phyloP scores from a whole-genome alignment of 768 basidiomycete genomes.

The Cyclocybe cylindracea region DNA sequence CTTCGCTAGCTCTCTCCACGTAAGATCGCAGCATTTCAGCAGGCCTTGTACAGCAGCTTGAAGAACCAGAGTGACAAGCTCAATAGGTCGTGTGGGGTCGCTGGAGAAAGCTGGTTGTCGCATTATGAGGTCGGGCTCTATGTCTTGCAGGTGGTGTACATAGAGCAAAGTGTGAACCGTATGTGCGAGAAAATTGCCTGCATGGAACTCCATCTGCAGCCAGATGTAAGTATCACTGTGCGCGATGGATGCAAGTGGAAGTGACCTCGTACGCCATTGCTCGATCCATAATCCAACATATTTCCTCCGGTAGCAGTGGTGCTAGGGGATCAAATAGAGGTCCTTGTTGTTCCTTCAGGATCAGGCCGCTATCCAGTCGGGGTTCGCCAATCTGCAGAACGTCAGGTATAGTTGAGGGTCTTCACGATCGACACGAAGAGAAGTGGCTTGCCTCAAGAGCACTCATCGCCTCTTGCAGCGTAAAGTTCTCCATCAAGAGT shows the following conservation, averaged over 20 bases:
- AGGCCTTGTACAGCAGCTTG: conserved; percentile 66
- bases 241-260: conserved; percentile 2
- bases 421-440: conserved; percentile 4
- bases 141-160: conserved; percentile 61
- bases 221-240: conserved; percentile 13
- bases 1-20: conserved; percentile 80
- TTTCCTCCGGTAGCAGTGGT: conserved; percentile 71
- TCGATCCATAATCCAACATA: conserved; percentile 88
- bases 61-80: conserved; percentile 70
- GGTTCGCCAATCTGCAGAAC: conserved; percentile 82
- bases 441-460: conserved; percentile 69
- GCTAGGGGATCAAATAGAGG: conserved; percentile 64
- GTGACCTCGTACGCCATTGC: conserved; percentile 77
- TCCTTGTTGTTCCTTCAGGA: conserved; percentile 37
- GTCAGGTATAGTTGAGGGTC: conserved; percentile 5
- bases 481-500: conserved; percentile 68
- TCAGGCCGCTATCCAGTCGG: conserved; percentile 82
- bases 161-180: conserved; percentile 82
- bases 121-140: conserved; percentile 50
- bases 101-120: conserved; percentile 3
- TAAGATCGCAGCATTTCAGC: conserved; percentile 79
- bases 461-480: conserved; percentile 90
- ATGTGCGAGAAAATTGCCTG: conserved; percentile 82
- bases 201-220: conserved; percentile 83
- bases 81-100: conserved; percentile 53